Conservation (phyloP, 768 basidiomycete genomes). For the Hericium coralloides region DNA sequence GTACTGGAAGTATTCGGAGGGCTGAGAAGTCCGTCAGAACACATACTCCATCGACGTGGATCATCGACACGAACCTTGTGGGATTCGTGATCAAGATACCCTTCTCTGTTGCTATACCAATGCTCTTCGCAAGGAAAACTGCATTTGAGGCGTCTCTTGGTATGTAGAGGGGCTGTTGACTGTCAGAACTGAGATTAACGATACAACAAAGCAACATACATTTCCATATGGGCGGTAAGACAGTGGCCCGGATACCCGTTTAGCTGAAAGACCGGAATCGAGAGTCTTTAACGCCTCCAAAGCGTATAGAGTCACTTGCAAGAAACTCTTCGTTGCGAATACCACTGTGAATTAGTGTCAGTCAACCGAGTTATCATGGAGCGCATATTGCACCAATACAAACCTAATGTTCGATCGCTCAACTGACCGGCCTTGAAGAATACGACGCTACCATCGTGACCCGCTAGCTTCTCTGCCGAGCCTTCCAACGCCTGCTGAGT, state of each 20-base stretch:
- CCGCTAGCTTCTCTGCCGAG: constrained; percentile 53
- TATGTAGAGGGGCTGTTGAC: constrained; percentile 50
- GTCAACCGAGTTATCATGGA: background rate
- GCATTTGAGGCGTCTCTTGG: constrained; percentile 64
- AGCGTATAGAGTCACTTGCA: constrained; percentile 51
- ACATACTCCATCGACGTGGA: background rate
- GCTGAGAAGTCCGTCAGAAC: constrained; percentile 20
- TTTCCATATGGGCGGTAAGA: constrained; percentile 61
- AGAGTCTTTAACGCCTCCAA: constrained; percentile 44
- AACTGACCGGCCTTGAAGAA: constrained; percentile 52
- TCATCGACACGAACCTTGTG: constrained; percentile 41
- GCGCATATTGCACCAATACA: constrained; percentile 13
- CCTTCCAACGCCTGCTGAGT: constrained; percentile 39
- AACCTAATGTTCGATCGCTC: constrained; percentile 48
- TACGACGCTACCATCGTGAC: constrained; percentile 43
- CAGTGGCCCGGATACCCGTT: constrained; percentile 23
- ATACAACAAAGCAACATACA: constrained; percentile 29
- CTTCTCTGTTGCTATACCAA: constrained; percentile 57
- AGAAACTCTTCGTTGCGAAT: constrained; percentile 52
- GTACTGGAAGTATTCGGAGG: constrained; percentile 30
- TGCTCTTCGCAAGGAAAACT: constrained; percentile 47
- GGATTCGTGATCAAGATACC: constrained; percentile 62
- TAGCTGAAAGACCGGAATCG: constrained; percentile 28
- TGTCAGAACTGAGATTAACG: background rate
- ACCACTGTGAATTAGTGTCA: constrained; percentile 38